Evolutionary conservation across 176 grass and related monocot genomes (phyloP).

Genomic region (Carex myosuroides): DNA sequence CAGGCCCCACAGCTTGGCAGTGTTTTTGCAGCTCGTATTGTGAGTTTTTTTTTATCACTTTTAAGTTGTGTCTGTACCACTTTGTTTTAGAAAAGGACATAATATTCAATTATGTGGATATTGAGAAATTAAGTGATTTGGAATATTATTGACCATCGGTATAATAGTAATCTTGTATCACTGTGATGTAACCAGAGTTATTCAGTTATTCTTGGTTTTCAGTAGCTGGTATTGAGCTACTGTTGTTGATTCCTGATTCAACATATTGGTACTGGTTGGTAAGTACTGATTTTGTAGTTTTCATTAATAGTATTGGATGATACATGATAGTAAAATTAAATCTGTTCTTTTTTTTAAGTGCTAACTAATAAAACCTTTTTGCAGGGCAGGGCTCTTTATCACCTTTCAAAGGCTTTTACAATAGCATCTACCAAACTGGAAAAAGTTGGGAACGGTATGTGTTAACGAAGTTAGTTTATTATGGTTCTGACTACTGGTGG

Average conservation of each 20-base stretch:
- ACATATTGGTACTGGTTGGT: not conserved
- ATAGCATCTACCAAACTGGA: conserved; percentile 70
- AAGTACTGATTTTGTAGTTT: not conserved
- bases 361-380: conserved; percentile 10
- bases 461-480: not conserved
- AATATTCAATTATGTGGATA: not conserved
- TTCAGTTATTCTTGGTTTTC: not conserved
- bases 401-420: conserved; percentile 87
- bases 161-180: not conserved
- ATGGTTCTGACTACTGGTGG: not conserved
- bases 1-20: conserved; percentile 94
- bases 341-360: not conserved
- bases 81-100: not conserved
- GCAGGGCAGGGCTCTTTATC: conserved; percentile 83
- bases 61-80: not conserved
- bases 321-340: not conserved
- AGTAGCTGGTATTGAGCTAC: not conserved
- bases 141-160: not conserved
- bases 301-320: not conserved
- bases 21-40: conserved; percentile 88
- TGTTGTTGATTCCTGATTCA: not conserved
- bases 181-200: not conserved
- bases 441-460: conserved; percentile 77
- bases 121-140: not conserved
- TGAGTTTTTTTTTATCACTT: conserved; percentile 22